phyloP scores from a whole-genome alignment of 2,329 filamentous ascomycete species.

The Neodidymelliopsis sp. region DNA sequence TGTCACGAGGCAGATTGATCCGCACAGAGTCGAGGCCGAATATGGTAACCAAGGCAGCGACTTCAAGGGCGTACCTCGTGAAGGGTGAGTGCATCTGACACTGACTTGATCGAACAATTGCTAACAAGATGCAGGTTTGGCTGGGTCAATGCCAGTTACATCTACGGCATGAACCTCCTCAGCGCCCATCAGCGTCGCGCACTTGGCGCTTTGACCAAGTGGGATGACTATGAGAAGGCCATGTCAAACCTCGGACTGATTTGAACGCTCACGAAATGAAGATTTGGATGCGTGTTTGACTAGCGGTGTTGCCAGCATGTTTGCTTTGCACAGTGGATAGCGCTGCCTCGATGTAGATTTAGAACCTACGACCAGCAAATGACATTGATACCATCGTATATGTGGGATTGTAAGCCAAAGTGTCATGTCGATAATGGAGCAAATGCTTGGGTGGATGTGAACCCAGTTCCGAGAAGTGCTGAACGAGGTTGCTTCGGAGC shows the following conservation, averaged over 20 bases:
- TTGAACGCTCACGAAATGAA: conserved; percentile 4
- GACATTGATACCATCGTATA: conserved; percentile 8
- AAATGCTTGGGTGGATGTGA: conserved; percentile 24
- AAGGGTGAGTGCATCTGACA: conserved; percentile 76
- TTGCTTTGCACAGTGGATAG: conserved; percentile 5
- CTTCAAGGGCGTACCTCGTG: conserved; percentile 93
- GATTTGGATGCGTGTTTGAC: conserved; percentile 1
- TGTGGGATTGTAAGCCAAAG: too few species aligned
- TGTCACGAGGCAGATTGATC: conserved; percentile 87
- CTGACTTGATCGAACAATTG: background rate
- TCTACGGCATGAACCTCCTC: conserved; percentile 88
- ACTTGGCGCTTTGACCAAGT: conserved; percentile 85
- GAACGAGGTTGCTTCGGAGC: conserved; percentile 42
- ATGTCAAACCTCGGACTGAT: conserved; percentile 50
- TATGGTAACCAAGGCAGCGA: conserved; percentile 97
- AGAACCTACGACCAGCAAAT: conserved; percentile 11
- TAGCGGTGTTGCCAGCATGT: background rate
- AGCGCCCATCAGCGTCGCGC: conserved; percentile 89
- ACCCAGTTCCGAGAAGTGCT: conserved; percentile 40
- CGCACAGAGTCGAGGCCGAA: conserved; percentile 93
- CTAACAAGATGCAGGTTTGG: conserved; percentile 73
- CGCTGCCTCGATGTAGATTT: conserved; percentile 8
- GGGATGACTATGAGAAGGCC: conserved; percentile 80
- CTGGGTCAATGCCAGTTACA: conserved; percentile 98
- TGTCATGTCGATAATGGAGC: conserved; percentile 40